Evolutionary conservation across 164 flowering plant species (phyloP), one percentile per base, ranked within the genome.

Genomic region (Litsea cubeba): DNA sequence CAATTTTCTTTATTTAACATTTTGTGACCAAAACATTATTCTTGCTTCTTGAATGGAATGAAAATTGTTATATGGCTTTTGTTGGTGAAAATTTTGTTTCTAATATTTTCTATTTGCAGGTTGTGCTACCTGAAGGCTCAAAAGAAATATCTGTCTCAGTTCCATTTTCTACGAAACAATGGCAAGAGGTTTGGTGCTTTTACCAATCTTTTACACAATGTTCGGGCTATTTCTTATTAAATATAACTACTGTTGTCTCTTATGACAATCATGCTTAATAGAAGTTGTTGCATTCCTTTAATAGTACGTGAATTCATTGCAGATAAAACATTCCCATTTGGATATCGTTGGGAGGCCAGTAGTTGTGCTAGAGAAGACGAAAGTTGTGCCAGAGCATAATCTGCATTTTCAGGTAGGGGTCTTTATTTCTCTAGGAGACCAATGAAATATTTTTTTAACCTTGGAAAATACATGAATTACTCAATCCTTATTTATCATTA

Each of bases 121-220:
- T 91, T 81, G 97, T 88, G 83, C 77, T 96, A 80, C 99, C 99
- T 10, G 98, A 96, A 83, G 99, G 99, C 1, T 92, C 99, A 26
- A 82, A 71, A 18, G 93, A 94, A 69, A 83, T 92, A 46, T 88
- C 94, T 74, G 88, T 87, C 70, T 83, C 93, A 74, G 83, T 82
- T 76, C 99, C 99, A 71, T 96, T 92, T 86, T 74, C 88, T 65
- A 88, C 89, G 66, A 85, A 89, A 62, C 90, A 94, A 71, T 75
- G 75, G 76, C 75, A 84, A 79, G 98, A 96, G 97, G 99, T 94
- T 4, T 24, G 28, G 26, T 62, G 22, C 28, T 46, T n/a, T 28
- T 60, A 30, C 74, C 24, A 5, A 70, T 18, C 25, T 71, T 65
- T 70, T 57, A 77, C 66, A 22, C 12, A 46, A 22, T 40, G 69